These are phyloP conservation scores for Paramecium caudatum DNA, from an alignment of 73 alveolate species.

Conservation along the genomic window DNA sequence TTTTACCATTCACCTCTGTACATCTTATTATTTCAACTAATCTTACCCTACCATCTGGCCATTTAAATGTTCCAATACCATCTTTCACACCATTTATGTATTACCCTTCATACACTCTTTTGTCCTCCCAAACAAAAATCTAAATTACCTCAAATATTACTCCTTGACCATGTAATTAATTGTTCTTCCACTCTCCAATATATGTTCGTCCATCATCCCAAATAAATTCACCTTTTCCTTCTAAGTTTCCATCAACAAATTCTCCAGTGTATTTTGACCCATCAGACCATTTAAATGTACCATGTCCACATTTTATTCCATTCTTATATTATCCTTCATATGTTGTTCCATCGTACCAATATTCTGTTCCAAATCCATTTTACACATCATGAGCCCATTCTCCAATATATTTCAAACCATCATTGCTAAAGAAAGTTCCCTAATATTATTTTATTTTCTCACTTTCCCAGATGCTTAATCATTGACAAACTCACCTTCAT, in stretches of 20 bases:
- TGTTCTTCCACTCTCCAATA: conserved; percentile 80
- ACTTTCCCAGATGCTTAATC: conserved; percentile 42
- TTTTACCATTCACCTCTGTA: conserved; percentile 75
- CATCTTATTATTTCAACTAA: neutral
- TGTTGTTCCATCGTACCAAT: conserved; percentile 69
- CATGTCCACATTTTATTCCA: conserved; percentile 79
- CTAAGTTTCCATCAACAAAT: conserved; percentile 78
- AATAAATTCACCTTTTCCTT: conserved; percentile 79
- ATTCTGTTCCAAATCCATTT: conserved; percentile 78
- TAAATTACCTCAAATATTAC: neutral
- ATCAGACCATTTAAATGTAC: conserved; percentile 86
- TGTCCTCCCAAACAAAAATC: conserved; percentile 81
- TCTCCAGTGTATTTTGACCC: conserved; percentile 80
- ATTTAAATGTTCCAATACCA: conserved; percentile 84
- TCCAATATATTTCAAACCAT: conserved; percentile 52
- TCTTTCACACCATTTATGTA: conserved; percentile 81
- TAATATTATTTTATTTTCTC: too few species aligned
- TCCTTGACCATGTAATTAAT: conserved; percentile 75
- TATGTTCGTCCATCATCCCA: conserved; percentile 82
- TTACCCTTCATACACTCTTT: conserved; percentile 83
- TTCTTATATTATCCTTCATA: conserved; percentile 81
- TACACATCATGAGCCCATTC: conserved; percentile 64
- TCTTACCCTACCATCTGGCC: conserved; percentile 89
- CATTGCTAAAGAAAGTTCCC: conserved; percentile 11
- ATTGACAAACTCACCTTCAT: conserved; percentile 74